Evolutionary conservation across 371 early-diverging fungal genomes (phyloP), one percentile per base, ranked within the genome.

Genomic region (Capillidium heterosporum): DNA sequence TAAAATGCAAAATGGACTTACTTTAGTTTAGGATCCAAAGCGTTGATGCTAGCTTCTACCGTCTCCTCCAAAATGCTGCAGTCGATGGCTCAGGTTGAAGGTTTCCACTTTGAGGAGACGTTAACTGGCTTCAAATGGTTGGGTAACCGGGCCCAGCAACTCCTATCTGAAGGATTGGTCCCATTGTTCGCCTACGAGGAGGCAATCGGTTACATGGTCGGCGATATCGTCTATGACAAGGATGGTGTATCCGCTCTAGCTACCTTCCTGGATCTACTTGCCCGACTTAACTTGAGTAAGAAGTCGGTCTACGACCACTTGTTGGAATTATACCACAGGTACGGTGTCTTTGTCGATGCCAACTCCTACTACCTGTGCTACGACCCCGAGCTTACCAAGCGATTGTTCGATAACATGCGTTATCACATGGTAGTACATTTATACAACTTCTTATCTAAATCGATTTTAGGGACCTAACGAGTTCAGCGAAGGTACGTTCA

Each of bases 101-200:
- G 90, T 1, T 80, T 90, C 61, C 69, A 69, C 49, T 89, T 86
- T 67, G 85, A 83, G 58, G 93, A 92, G 62, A 87, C 94, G 2
- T 68, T 94, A 55, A 95, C 95, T 27, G 95, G 95, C 8, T 95
- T 95, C 74, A 95, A 95, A 65, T 93, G 90, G 88, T 80, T 95
- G 57, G 89, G 89, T 21, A 93, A 92, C 67, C 71, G 75, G 32
- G 82, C 87, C 13, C 74, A 82, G 59, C 70, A 78, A 27, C 68
- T 87, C 26, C 63, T 73, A 63, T 69, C 72, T 41, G 55, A 28
- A 10, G 71, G 78, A 56, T 83, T 85, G 7, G 72, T 75, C 46
- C 42, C 73, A 39, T 80, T 82, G 10, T 90, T 95, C 63, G 89
- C 87, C 10, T 95, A 80, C 62, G 95, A 95, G 66, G 95, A 95